Conservation (phyloP, 257 asterid species). For the Solanum ossicruentum region DNA sequence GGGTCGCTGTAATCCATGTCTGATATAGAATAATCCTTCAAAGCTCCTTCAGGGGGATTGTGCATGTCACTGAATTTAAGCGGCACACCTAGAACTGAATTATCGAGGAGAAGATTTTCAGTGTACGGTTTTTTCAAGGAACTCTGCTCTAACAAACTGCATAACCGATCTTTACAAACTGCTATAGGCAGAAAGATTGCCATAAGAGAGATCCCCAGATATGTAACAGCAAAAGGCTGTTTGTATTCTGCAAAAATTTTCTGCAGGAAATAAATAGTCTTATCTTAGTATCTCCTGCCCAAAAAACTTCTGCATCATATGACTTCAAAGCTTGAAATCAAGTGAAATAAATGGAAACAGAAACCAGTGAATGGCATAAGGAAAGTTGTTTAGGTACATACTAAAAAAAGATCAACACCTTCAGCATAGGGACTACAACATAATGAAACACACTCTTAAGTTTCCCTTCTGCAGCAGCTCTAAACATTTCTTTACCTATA, state of each 20-base stretch:
- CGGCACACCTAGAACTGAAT: slow-evolving; percentile 24
- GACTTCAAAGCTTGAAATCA: background rate
- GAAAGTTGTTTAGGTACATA: background rate
- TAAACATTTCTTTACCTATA: background rate
- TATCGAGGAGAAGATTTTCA: slow-evolving; percentile 7
- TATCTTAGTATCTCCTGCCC: background rate
- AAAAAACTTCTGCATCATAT: background rate
- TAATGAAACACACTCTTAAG: background rate
- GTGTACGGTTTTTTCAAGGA: slow-evolving; percentile 13
- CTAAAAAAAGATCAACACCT: background rate
- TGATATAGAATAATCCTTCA: slow-evolving; percentile 21
- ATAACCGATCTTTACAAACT: slow-evolving; percentile 42
- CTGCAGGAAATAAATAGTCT: background rate
- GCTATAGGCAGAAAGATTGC: slow-evolving; percentile 63
- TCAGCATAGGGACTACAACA: background rate
- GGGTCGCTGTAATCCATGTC: slow-evolving; percentile 28
- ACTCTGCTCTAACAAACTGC: slow-evolving; percentile 13
- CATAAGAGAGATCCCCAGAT: slow-evolving; percentile 69
- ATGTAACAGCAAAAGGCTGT: slow-evolving; percentile 76
- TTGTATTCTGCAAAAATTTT: slow-evolving; percentile 46
- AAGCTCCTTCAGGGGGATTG: slow-evolving; percentile 20
- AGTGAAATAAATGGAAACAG: background rate
- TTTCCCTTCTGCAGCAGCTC: background rate
- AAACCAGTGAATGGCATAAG: background rate
- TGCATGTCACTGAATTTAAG: slow-evolving; percentile 14